phyloP scores from a whole-genome alignment of 805 yeast genomes.

The Priceomyces castillae region DNA sequence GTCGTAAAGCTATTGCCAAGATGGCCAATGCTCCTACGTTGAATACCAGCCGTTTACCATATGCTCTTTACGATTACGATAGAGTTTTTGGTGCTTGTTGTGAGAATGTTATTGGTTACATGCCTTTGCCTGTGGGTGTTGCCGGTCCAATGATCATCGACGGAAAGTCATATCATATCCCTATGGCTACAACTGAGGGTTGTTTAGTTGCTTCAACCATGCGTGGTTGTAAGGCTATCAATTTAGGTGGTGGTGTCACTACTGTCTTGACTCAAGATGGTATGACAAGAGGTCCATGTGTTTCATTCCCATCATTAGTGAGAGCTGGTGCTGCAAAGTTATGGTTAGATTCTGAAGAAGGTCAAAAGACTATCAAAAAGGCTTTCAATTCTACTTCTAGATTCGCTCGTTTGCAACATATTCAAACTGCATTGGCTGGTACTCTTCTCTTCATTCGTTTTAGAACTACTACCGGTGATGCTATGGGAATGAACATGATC shows the following conservation, averaged over 20 bases:
- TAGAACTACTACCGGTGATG: slow-evolving; percentile 99
- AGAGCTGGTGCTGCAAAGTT: slow-evolving; percentile 94
- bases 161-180: slow-evolving; percentile 83
- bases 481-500: slow-evolving; percentile 99
- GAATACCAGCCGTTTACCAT: slow-evolving; percentile 72
- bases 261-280: slow-evolving; percentile 94
- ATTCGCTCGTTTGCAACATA: slow-evolving; percentile 89
- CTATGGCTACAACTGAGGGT: slow-evolving; percentile 99
- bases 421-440: slow-evolving; percentile 95
- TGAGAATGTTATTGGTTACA: slow-evolving; percentile 94
- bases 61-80: slow-evolving; percentile 80
- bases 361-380: slow-evolving; percentile 73
- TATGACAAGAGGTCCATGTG: slow-evolving; percentile 99
- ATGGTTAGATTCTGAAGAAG: slow-evolving; percentile 96
- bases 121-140: slow-evolving; percentile 96
- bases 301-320: slow-evolving; percentile 72
- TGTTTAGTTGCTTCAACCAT: slow-evolving; percentile 96
- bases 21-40: slow-evolving; percentile 80
- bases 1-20: slow-evolving; percentile 88
- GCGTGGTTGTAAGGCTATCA: slow-evolving; percentile 99
- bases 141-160: slow-evolving; percentile 96
- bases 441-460: slow-evolving; percentile 83
- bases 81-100: slow-evolving; percentile 99
- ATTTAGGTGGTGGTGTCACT: slow-evolving; percentile 93
- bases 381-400: slow-evolving; percentile 96